These are phyloP conservation scores for Arabidopsis lyrata DNA, from an alignment of 441 rosid species.

Conservation along the genomic window DNA sequence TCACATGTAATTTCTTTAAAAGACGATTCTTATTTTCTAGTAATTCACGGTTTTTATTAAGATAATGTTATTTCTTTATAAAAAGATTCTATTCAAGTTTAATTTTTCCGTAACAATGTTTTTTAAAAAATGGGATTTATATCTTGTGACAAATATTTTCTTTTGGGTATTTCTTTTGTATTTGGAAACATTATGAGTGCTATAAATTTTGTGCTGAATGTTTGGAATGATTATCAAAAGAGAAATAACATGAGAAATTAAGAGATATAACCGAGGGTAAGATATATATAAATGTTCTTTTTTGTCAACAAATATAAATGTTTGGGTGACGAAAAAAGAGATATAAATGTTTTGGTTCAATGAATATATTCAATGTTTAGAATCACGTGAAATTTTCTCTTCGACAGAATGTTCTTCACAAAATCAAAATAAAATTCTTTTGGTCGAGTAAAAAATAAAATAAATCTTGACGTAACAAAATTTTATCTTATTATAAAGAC, in stretches of 20 bases:
- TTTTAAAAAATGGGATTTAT: slow-evolving; percentile 1
- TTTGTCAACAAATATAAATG: no score
- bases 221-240: slow-evolving; percentile 2
- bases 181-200: slow-evolving; percentile 1
- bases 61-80: no score
- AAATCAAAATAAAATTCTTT: not conserved
- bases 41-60: no score
- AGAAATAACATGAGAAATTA: not conserved
- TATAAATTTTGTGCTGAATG: not conserved
- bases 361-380: not conserved
- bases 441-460: not conserved
- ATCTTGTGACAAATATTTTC: not conserved
- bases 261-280: slow-evolving; percentile 3
- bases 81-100: no score
- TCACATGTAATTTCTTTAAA: no score
- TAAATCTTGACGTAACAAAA: not conserved
- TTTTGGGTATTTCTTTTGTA: not conserved
- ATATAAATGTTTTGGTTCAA: slow-evolving; percentile 7
- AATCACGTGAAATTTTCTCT: slow-evolving; percentile 17
- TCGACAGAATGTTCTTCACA: slow-evolving; percentile 1
- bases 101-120: no score
- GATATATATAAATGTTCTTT: not conserved
- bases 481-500: not conserved
- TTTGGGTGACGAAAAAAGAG: not conserved
- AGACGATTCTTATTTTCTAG: no score